Conservation (phyloP, 2,329 filamentous ascomycete species). For the Venturiaceae sp. region DNA sequence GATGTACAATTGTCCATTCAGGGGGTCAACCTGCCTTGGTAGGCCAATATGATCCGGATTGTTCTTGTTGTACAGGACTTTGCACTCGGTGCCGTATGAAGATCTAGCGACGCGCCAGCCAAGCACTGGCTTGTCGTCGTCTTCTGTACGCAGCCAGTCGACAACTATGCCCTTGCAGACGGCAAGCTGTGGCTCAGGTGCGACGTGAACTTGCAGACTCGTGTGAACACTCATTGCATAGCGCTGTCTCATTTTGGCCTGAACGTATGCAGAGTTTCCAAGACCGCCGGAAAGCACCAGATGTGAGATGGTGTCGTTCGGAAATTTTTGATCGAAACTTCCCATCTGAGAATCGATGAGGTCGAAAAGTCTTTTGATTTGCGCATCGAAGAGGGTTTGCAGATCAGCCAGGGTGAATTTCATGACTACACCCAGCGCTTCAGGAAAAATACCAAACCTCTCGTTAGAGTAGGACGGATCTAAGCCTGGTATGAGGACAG, state of each 20-base stretch:
- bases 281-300: conserved; percentile 33
- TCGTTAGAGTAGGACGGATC: conserved; percentile 21
- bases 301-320: conserved; percentile 21
- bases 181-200: conserved; percentile 43
- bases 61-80: conserved; percentile 23
- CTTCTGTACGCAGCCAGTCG: conserved; percentile 40
- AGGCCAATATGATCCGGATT: conserved; percentile 21
- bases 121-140: conserved; percentile 33
- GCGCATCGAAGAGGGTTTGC: conserved; percentile 24
- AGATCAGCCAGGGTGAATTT: conserved; percentile 22
- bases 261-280: conserved; percentile 32
- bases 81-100: conserved; percentile 27
- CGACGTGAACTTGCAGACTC: conserved; percentile 20
- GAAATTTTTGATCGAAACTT: conserved; percentile 18
- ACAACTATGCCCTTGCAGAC: conserved; percentile 44
- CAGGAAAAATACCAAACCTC: conserved; percentile 17
- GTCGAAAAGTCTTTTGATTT: conserved; percentile 23
- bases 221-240: conserved; percentile 18
- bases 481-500: conserved; percentile 25
- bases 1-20: conserved; percentile 25
- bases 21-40: conserved; percentile 16
- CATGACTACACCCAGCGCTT: conserved; percentile 24
- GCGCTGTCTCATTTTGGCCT: conserved; percentile 21
- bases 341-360: conserved; percentile 25
- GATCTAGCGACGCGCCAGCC: conserved; percentile 27